Conservation (phyloP, 2,329 filamentous ascomycete genomes). For the Fusarium hainanense region DNA sequence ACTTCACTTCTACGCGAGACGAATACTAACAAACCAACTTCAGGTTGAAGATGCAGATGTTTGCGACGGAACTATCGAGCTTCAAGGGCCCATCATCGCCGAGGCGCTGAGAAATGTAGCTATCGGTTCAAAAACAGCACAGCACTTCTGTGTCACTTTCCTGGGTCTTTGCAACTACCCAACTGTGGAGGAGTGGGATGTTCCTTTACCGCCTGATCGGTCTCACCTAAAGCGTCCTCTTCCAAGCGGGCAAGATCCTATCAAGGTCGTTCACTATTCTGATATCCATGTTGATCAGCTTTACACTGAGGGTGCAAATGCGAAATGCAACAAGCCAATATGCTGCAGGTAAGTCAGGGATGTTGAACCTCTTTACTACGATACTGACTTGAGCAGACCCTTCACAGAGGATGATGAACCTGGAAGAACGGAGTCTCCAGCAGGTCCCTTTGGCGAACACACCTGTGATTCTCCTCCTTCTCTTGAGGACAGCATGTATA, state of each 20-base stretch:
- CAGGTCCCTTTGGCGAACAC: constrained; percentile 63
- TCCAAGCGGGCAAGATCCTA: constrained; percentile 58
- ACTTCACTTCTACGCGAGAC: background rate
- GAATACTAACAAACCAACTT: background rate
- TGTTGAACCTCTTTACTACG: too few relatives aligned
- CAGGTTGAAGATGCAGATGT: constrained; percentile 65
- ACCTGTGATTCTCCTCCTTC: constrained; percentile 63
- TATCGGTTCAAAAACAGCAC: constrained; percentile 61
- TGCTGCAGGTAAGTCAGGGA: constrained; percentile 61
- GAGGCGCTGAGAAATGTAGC: constrained; percentile 59
- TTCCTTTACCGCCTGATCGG: constrained; percentile 58
- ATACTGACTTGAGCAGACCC: constrained; percentile 46
- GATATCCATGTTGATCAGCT: constrained; percentile 69
- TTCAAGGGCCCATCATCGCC: constrained; percentile 65
- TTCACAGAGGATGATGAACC: constrained; percentile 61
- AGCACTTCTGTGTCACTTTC: constrained; percentile 63
- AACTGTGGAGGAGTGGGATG: constrained; percentile 54
- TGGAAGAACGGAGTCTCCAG: constrained; percentile 60
- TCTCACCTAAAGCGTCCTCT: constrained; percentile 51
- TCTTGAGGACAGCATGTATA: constrained; percentile 67
- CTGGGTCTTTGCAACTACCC: constrained; percentile 66
- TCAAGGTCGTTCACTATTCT: constrained; percentile 68
- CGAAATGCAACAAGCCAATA: constrained; percentile 67
- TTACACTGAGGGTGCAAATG: constrained; percentile 64
- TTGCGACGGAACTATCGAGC: constrained; percentile 62